phyloP scores from a whole-genome alignment of 306 rosid genomes.

The Parietaria judaica region DNA sequence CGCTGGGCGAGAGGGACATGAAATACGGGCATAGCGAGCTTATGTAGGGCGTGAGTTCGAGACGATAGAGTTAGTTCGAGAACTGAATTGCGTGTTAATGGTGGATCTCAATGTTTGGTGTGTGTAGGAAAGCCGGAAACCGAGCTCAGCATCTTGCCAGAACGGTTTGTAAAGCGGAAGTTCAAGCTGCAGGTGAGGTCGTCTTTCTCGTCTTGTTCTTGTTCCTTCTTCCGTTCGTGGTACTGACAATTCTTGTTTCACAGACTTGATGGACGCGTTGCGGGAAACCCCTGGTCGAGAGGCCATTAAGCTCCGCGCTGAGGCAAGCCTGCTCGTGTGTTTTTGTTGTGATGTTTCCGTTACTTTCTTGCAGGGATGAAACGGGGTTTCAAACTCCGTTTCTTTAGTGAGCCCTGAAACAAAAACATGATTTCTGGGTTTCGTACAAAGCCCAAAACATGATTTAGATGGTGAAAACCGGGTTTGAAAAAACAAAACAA shows the following conservation, averaged over 20 bases:
- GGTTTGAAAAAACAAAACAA: too few species aligned
- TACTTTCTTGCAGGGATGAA: too few species aligned
- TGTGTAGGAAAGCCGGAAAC: slow-evolving; percentile 58
- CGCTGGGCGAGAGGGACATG: slow-evolving; percentile 83
- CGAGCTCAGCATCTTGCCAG: slow-evolving; percentile 59
- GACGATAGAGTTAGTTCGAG: slow-evolving; percentile 1
- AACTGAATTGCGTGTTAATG: neutral
- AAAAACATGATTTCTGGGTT: too few species aligned
- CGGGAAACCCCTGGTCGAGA: slow-evolving; percentile 72
- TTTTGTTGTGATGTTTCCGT: neutral
- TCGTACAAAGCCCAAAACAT: too few species aligned
- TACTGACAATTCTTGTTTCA: neutral
- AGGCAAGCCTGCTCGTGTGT: slow-evolving; percentile 38
- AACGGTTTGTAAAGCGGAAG: slow-evolving; percentile 56
- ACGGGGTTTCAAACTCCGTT: too few species aligned
- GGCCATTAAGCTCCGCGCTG: slow-evolving; percentile 74
- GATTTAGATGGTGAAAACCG: too few species aligned
- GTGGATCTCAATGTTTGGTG: slow-evolving; percentile 15
- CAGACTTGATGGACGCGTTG: slow-evolving; percentile 72
- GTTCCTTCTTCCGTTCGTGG: neutral
- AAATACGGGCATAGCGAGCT: slow-evolving; percentile 61
- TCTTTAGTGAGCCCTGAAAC: too few species aligned
- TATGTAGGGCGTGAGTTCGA: slow-evolving; percentile 31
- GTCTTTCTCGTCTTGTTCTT: neutral
- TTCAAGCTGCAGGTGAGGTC: slow-evolving; percentile 51